phyloP scores from a whole-genome alignment of 345 rosid genomes.

The Sisymbrium irio region DNA sequence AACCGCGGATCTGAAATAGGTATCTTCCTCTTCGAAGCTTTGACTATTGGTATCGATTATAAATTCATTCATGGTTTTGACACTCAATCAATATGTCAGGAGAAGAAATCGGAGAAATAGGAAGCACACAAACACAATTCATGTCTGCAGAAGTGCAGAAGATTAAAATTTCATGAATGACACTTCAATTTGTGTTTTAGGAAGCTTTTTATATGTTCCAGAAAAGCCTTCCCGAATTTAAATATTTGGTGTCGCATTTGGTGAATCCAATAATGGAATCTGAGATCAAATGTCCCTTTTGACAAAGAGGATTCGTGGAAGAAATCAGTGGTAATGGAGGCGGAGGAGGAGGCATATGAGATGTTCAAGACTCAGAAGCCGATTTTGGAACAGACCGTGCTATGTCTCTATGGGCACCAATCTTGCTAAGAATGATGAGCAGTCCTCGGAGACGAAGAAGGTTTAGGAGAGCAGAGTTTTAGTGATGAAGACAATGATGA shows the following conservation, averaged over 20 bases:
- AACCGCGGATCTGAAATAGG: no score
- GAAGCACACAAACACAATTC: no score
- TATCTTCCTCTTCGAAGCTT: no score
- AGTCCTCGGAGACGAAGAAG: conserved; percentile 56
- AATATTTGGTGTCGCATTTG: conserved; percentile 84
- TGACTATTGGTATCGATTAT: no score
- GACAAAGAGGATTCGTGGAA: conserved; percentile 46
- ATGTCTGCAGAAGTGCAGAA: no score
- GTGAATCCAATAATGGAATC: conserved; percentile 66
- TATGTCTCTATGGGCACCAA: conserved; percentile 77
- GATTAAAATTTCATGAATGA: no score
- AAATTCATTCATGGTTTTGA: no score
- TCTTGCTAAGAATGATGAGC: conserved; percentile 84
- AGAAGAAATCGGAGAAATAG: no score
- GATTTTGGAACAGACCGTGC: conserved; percentile 74
- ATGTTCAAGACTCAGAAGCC: conserved; percentile 43
- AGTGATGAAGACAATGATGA: conserved; percentile 57
- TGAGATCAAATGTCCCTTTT: conserved; percentile 85
- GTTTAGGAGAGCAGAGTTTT: conserved; percentile 48
- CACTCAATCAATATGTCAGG: no score
- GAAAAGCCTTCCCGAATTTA: no score
- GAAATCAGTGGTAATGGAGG: conserved; percentile 28
- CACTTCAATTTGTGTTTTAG: no score
- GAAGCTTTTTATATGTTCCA: no score
- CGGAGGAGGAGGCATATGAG: conserved; percentile 4